Evolutionary conservation across 176 grass and related monocot genomes (phyloP).

Genomic region (Poa pratensis): DNA sequence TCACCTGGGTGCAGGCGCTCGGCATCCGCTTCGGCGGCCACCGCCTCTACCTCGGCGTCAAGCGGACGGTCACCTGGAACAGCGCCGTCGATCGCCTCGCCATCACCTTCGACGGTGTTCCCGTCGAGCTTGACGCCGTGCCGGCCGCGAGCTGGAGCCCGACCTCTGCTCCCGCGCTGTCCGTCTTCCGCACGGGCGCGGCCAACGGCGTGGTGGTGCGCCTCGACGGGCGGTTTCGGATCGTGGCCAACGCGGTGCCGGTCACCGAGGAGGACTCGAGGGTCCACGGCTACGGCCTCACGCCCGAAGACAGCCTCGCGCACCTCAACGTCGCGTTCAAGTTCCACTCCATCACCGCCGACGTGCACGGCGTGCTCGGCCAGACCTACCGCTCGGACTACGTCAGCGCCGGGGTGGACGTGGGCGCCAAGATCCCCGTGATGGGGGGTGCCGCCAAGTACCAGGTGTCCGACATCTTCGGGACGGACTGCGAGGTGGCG

Average conservation of each 20-base stretch:
- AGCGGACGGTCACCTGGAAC: slow-evolving; percentile 41
- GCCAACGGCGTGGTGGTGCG: slow-evolving; percentile 61
- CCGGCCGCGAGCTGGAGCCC: slow-evolving; percentile 50
- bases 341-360: slow-evolving; percentile 54
- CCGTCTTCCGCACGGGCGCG: slow-evolving; percentile 37
- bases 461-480: slow-evolving; percentile 48
- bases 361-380: slow-evolving; percentile 66
- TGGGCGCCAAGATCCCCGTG: slow-evolving; percentile 53
- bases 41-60: slow-evolving; percentile 59
- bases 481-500: slow-evolving; percentile 51
- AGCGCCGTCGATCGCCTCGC: slow-evolving; percentile 49
- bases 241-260: slow-evolving; percentile 50
- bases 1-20: slow-evolving; percentile 67
- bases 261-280: slow-evolving; percentile 62
- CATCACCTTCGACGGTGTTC: slow-evolving; percentile 55
- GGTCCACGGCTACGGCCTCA: slow-evolving; percentile 49
- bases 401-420: slow-evolving; percentile 49
- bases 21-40: slow-evolving; percentile 61
- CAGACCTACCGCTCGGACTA: slow-evolving; percentile 54
- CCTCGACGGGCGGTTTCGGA: slow-evolving; percentile 53
- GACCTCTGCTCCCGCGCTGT: slow-evolving; percentile 31
- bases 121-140: slow-evolving; percentile 20
- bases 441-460: slow-evolving; percentile 50
- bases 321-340: slow-evolving; percentile 67
- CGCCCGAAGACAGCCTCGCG: slow-evolving; percentile 51